A percentile compares a stretch with the other conserved stretches of the same genome.
These are phyloP conservation scores for Calonectria pseudoreteaudii DNA, from an alignment of 2,329 filamentous ascomycete species.

Conservation along the genomic window DNA sequence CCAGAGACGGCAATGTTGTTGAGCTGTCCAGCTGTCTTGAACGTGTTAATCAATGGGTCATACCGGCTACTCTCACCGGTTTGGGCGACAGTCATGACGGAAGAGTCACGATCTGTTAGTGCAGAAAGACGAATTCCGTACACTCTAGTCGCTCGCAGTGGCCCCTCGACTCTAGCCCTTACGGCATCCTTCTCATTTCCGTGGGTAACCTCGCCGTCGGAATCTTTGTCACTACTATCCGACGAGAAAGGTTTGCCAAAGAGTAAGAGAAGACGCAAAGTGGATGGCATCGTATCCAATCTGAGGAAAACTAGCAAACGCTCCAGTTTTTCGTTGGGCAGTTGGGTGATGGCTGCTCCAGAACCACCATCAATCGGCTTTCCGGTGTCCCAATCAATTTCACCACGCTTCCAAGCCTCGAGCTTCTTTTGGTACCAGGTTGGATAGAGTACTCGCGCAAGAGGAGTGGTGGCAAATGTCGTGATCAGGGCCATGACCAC, in stretches of 20 bases:
- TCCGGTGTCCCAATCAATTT: slow-evolving; percentile 82
- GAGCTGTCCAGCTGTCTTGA: slow-evolving; percentile 11
- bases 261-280: not conserved
- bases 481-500: slow-evolving; percentile 92
- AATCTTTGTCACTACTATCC: not conserved
- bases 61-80: not conserved
- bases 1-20: slow-evolving; percentile 18
- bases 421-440: slow-evolving; percentile 65
- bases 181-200: not conserved
- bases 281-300: slow-evolving; percentile 10
- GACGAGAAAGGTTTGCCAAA: slow-evolving; percentile 4
- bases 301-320: slow-evolving; percentile 8
- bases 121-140: slow-evolving; percentile 12
- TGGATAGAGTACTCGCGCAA: slow-evolving; percentile 80
- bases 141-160: not conserved
- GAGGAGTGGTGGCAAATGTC: slow-evolving; percentile 84
- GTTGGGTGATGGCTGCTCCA: not conserved
- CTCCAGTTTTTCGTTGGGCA: not conserved
- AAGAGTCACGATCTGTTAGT: slow-evolving; percentile 11
- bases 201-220: not conserved
- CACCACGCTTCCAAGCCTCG: slow-evolving; percentile 75
- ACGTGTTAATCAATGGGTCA: slow-evolving; percentile 18
- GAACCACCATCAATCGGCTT: slow-evolving; percentile 39
- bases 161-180: not conserved
- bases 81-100: slow-evolving; percentile 15